Evolutionary conservation across 148 eudicot species (phyloP).

Genomic region (Vaccinium vitisidaea): DNA sequence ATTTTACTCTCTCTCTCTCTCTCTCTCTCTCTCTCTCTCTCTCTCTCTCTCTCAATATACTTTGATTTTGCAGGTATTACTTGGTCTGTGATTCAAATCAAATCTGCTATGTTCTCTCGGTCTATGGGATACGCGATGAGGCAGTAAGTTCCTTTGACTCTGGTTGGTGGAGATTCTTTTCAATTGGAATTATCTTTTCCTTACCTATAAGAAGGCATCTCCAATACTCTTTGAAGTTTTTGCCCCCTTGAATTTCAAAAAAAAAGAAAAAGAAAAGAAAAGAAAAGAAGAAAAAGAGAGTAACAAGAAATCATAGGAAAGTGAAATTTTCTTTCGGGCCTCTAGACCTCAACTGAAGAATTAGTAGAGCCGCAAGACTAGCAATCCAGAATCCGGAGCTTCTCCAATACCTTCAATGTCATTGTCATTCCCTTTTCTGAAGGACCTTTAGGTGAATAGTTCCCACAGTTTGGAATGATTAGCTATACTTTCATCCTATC

Average conservation of each 20-base stretch:
- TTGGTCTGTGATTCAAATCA: slow-evolving; percentile 70
- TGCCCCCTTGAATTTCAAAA: neutral
- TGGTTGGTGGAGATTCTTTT: neutral
- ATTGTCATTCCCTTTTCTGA: neutral
- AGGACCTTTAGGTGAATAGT: neutral
- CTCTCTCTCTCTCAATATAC: neutral
- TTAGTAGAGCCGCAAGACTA: neutral
- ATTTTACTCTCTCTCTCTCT: neutral
- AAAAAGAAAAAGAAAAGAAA: neutral
- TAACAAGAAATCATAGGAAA: too few species aligned
- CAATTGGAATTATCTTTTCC: neutral
- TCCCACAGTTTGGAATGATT: neutral
- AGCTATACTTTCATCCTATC: neutral
- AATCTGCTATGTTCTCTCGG: slow-evolving; percentile 59
- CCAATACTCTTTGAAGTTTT: neutral
- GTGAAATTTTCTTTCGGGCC: neutral
- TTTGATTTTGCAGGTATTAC: slow-evolving; percentile 64
- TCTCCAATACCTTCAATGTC: neutral
- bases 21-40: neutral
- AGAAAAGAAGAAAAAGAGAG: neutral
- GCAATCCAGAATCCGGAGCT: neutral
- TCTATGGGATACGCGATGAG: slow-evolving; percentile 64
- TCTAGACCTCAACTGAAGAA: neutral
- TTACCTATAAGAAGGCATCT: neutral
- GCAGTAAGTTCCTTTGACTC: slow-evolving; percentile 52